phyloP scores from a whole-genome alignment of 2,329 filamentous ascomycete species.

The Nannizziopsis arthrosporioides region DNA sequence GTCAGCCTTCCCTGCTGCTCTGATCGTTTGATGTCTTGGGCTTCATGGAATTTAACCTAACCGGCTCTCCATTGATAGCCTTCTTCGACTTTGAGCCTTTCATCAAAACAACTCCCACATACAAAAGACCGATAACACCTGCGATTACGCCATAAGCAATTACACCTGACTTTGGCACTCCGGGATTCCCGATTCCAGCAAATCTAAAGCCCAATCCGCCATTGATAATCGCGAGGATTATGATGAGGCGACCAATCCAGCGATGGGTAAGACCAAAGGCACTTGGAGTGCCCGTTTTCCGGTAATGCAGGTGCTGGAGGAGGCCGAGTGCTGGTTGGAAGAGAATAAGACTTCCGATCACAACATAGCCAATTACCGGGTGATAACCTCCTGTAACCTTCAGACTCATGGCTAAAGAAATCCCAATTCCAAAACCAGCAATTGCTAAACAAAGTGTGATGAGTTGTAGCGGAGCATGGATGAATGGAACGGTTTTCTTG shows the following conservation, averaged over 20 bases:
- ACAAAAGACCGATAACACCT: slow-evolving; percentile 37
- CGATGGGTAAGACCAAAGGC: slow-evolving; percentile 38
- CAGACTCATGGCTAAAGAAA: slow-evolving; percentile 37
- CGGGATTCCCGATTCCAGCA: slow-evolving; percentile 30
- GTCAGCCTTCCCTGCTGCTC: neutral
- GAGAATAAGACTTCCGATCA: slow-evolving; percentile 42
- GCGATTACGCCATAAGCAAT: slow-evolving; percentile 43
- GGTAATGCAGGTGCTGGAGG: slow-evolving; percentile 42
- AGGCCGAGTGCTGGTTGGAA: slow-evolving; percentile 45
- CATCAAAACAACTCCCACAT: slow-evolving; percentile 22
- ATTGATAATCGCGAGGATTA: slow-evolving; percentile 45
- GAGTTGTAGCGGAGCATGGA: slow-evolving; percentile 39
- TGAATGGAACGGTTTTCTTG: slow-evolving; percentile 13
- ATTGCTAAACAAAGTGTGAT: slow-evolving; percentile 39
- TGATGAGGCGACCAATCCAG: slow-evolving; percentile 43
- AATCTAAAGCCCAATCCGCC: slow-evolving; percentile 45
- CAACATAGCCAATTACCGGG: slow-evolving; percentile 44
- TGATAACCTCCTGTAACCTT: slow-evolving; percentile 34
- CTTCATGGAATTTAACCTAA: neutral
- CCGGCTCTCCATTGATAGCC: neutral
- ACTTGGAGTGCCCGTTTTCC: slow-evolving; percentile 36
- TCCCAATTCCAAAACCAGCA: slow-evolving; percentile 41
- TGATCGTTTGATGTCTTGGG: neutral
- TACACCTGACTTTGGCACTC: slow-evolving; percentile 16
- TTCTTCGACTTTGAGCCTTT: slow-evolving; percentile 7